Evolutionary conservation across 1,284 basidiomycete species (phyloP).

Genomic region (Bondarzewia mesenterica): DNA sequence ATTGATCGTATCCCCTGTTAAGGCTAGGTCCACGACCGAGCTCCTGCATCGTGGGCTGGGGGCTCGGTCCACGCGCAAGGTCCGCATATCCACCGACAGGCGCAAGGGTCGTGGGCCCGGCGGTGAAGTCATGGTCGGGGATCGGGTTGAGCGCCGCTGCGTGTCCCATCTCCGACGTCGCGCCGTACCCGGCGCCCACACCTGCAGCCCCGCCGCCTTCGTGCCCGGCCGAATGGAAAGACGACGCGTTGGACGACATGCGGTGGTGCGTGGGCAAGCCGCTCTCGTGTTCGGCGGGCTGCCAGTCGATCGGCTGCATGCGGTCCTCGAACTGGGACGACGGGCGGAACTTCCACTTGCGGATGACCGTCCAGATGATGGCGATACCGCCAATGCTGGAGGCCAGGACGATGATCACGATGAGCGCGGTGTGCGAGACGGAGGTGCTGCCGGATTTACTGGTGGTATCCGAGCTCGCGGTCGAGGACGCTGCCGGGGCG

Average conservation of each 20-base stretch:
- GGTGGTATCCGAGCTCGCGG: slow-evolving; percentile 16
- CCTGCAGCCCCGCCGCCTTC: slow-evolving; percentile 27
- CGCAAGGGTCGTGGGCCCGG: slow-evolving; percentile 46
- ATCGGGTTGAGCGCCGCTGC: slow-evolving; percentile 33
- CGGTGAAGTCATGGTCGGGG: slow-evolving; percentile 78
- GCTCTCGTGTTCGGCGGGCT: slow-evolving; percentile 44
- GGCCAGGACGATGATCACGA: slow-evolving; percentile 65
- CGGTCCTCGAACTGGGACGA: slow-evolving; percentile 76
- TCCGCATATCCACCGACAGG: slow-evolving; percentile 75
- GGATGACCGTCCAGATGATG: slow-evolving; percentile 81
- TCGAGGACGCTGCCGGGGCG: slow-evolving; percentile 16
- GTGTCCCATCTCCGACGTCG: slow-evolving; percentile 17
- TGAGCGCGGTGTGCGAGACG: slow-evolving; percentile 50
- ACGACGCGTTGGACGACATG: slow-evolving; percentile 49
- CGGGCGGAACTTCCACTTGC: slow-evolving; percentile 85
- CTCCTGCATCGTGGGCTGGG: slow-evolving; percentile 40
- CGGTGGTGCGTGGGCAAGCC: slow-evolving; percentile 43
- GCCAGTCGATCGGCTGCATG: slow-evolving; percentile 80
- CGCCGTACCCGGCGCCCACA: slow-evolving; percentile 19
- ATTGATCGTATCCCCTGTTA: slow-evolving; percentile 37
- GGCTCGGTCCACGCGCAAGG: slow-evolving; percentile 58
- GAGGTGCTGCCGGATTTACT: slow-evolving; percentile 14
- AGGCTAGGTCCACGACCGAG: slow-evolving; percentile 35
- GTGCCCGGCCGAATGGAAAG: slow-evolving; percentile 61
- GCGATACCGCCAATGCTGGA: slow-evolving; percentile 58